These are phyloP conservation scores for Ustilago tritici DNA, from an alignment of 1,284 basidiomycete genomes.

Conservation along the genomic window DNA sequence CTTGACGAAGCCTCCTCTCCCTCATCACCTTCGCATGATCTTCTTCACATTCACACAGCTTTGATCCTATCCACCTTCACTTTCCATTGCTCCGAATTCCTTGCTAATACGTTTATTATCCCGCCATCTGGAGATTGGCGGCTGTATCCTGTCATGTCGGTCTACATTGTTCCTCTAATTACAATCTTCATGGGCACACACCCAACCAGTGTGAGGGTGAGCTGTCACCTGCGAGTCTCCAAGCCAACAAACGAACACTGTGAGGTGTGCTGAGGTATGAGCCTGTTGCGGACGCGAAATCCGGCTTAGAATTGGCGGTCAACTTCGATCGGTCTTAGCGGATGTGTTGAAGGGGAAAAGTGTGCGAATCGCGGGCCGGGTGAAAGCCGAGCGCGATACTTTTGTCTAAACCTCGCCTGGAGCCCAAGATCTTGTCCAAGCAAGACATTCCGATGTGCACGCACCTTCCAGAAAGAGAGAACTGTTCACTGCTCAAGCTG, in stretches of 20 bases:
- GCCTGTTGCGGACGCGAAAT: background rate
- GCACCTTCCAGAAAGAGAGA: background rate
- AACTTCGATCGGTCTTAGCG: conserved; percentile 30
- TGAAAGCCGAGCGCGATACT: conserved; percentile 13
- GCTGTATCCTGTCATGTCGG: conserved; percentile 14
- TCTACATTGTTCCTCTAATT: conserved; percentile 37
- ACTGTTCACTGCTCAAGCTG: background rate
- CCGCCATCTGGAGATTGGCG: conserved; percentile 8
- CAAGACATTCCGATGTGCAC: conserved; percentile 4
- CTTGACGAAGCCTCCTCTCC: background rate
- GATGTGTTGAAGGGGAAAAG: conserved; percentile 4
- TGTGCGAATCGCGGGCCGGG: conserved; percentile 11
- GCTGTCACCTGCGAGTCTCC: too few species aligned
- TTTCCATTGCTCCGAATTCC: conserved; percentile 7
- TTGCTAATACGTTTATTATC: conserved; percentile 37
- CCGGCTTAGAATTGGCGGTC: background rate
- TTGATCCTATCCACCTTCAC: conserved; percentile 2
- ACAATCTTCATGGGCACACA: conserved; percentile 16
- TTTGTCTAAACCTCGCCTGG: background rate
- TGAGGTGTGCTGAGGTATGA: background rate
- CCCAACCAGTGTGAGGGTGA: background rate
- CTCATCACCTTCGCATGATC: background rate
- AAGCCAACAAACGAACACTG: background rate
- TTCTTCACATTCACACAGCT: background rate
- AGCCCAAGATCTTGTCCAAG: conserved; percentile 11